Evolutionary conservation across 495 filamentous ascomycete genomes (phyloP), one percentile per base, ranked within the genome.

Genomic region (Penicillium arizonense): DNA sequence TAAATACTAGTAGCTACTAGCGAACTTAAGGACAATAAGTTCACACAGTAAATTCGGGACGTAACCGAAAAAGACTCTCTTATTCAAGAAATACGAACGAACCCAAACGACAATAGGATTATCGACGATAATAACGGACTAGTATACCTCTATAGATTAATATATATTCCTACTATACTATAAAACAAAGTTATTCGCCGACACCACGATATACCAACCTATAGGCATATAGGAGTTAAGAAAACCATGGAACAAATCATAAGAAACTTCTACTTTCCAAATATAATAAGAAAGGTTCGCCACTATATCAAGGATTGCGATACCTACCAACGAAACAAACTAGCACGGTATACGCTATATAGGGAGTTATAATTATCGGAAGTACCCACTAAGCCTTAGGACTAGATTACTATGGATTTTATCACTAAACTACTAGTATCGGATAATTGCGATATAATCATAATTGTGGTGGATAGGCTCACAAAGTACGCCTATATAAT

Each of bases 371-470:
- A 61, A 36, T 36, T 54, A 0, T 21, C 43, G 3, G 37, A 47
- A 36, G 1, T 32, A 44, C 50, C 56, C 5, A 50, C 18, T 16
- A 0, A 36, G 1, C 47, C 33, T n/a, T 66, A 41, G 52, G 21
- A 53, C 21, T 52, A 26, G n/a, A 59, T 66, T 14, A 63, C 50
- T 1, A 53, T 63, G 10, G 45, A 68, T 24, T 63, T 68, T 37
- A 59, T 63, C 13, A 51, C 52, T 3, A 50, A 57, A 30, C 14
- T 50, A 40, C 52, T 39, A 16, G 10, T 34, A 5, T 53, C 21
- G 41, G 40, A 45, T 4, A 37, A 7, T 48, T 32, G 48, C 12
- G 16, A 57, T 40, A 47, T 46, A 7, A 58, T 55, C 38, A 52
- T 47, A 10, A 26, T 52, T 5, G 14, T 55, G 12, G 32, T 24